Evolutionary conservation across 148 eudicot species (phyloP).

Genomic region (Simmondsia chinensis): DNA sequence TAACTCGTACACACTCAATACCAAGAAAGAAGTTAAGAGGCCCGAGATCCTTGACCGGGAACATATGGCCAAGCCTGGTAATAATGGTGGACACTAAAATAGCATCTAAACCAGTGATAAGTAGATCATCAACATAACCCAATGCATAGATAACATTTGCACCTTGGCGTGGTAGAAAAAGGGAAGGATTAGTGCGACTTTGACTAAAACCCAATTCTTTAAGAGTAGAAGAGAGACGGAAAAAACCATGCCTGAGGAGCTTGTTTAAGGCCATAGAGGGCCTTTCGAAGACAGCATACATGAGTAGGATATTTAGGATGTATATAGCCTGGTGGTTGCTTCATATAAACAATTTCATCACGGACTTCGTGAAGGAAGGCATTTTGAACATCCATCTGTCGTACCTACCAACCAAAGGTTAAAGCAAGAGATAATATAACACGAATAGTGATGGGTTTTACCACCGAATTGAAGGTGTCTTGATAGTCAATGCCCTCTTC

Average conservation of each 20-base stretch:
- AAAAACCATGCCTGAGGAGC: slow-evolving; percentile 6
- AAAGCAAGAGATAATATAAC: background rate
- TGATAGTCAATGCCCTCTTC: slow-evolving; percentile 1
- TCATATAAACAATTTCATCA: background rate
- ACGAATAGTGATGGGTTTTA: slow-evolving; percentile 3
- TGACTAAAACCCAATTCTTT: background rate
- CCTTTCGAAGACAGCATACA: background rate
- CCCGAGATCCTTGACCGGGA: slow-evolving; percentile 1
- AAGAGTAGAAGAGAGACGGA: background rate
- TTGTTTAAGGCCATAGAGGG: background rate
- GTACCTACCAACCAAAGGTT: background rate
- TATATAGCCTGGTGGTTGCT: slow-evolving; percentile 1
- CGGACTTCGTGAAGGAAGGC: slow-evolving; percentile 7
- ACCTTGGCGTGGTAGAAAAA: background rate
- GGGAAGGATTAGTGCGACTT: background rate
- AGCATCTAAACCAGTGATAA: background rate
- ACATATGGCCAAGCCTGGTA: background rate
- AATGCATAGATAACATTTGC: too few relatives aligned
- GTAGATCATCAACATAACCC: too few relatives aligned
- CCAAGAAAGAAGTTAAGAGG: background rate
- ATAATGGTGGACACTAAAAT: background rate
- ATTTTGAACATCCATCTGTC: slow-evolving; percentile 6
- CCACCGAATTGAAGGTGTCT: slow-evolving; percentile 8
- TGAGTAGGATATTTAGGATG: background rate
- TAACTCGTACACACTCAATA: background rate